Base-by-base conservation (phyloP, 1,284 basidiomycete genomes). In the Cerioporus squamosus region DNA sequence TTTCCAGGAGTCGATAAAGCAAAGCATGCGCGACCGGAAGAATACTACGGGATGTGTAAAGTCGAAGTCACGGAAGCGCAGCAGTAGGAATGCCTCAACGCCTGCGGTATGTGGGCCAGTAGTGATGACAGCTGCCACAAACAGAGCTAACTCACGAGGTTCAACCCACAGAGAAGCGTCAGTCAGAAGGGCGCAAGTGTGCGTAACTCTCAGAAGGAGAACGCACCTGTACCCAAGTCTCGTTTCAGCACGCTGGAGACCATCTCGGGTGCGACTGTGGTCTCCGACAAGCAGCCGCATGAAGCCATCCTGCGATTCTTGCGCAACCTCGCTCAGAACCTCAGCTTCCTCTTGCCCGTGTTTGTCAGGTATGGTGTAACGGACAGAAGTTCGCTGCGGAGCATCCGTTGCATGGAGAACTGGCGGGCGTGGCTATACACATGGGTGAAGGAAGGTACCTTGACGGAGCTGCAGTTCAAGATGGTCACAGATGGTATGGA, bases 401-500 rank as follows among this genome's bases (percentile, higher is more conserved):
- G 58, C 5, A 22, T 63, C 26, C 49, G 51, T 8, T 45, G 52
- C 14, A 52, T 57, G 45, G 20, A 14, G 24, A 44, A 49, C 6
- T 60, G 57, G 58, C 55, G 48, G 2, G 17, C 42, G 12, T 63
- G 61, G 61, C 8, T 63, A 17, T 63, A 57, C 18, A 39, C 48
- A 7, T 62, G 61, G 61, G 61, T 63, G 5, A 57, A 51, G 26
- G 55, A 56, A 17, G 55, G 61, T 5, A 5, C 33, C 15, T 45
- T 63, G 17, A 63, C 61, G 0, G 61, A 63, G 29, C n/a, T 63
- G 29, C 61, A 63, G 29, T 60, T 57, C 44, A 53, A 55, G 43
- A 60, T 63, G 57, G 18, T 63, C 7, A 40, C 42, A 29, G 52
- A 63, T 14, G 58, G 54, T 26, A 18, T 59, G 20, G 57, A 44